Evolutionary conservation across 2,329 filamentous ascomycete species (phyloP).

Genomic region (Fonsecaea pugnacius): DNA sequence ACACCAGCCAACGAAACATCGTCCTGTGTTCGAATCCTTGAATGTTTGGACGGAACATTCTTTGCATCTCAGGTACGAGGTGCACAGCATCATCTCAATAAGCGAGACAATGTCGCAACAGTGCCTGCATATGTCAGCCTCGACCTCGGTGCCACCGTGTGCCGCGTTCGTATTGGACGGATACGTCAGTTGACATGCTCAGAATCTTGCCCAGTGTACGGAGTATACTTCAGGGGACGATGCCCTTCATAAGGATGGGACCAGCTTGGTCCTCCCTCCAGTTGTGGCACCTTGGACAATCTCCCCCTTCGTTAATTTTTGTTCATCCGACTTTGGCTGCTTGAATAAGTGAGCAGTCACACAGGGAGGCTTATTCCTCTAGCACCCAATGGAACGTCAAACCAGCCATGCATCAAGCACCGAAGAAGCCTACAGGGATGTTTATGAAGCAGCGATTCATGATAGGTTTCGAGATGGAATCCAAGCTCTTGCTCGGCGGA

Average conservation of each 20-base stretch:
- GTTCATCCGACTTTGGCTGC: too few relatives aligned
- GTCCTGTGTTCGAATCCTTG: too few relatives aligned
- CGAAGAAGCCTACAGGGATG: slow-evolving; percentile 20
- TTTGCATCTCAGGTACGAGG: too few relatives aligned
- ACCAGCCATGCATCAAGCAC: slow-evolving; percentile 19
- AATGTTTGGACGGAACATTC: too few relatives aligned
- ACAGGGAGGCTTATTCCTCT: background rate
- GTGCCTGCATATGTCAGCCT: background rate
- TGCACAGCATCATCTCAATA: background rate
- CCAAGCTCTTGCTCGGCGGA: slow-evolving; percentile 5
- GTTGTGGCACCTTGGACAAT: background rate
- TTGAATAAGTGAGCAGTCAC: background rate
- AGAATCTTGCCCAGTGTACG: background rate
- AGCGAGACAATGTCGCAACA: background rate
- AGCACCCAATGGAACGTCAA: slow-evolving; percentile 16
- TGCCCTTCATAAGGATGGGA: background rate
- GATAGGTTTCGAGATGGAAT: slow-evolving; percentile 26
- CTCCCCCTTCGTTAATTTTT: background rate
- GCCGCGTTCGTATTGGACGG: background rate
- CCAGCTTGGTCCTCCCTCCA: background rate
- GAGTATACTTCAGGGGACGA: background rate
- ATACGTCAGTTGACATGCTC: background rate
- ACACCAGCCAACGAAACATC: too few relatives aligned
- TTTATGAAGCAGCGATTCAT: slow-evolving; percentile 21
- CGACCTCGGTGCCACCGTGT: background rate